Evolutionary conservation across 2,329 filamentous ascomycete species (phyloP).

Genomic region (Incumbomyces lentus): DNA sequence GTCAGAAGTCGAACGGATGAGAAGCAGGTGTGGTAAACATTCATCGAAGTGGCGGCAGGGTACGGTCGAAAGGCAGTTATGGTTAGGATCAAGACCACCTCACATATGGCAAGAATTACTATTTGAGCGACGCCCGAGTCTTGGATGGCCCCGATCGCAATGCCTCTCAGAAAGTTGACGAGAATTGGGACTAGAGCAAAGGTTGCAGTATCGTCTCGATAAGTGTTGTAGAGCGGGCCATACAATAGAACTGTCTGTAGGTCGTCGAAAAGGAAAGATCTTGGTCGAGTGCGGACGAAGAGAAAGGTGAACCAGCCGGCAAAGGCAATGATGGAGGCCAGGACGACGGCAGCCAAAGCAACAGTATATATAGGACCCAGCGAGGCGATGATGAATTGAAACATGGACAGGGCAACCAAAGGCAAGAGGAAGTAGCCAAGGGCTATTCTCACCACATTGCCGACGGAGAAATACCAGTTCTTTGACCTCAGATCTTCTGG

Average conservation of each 20-base stretch:
- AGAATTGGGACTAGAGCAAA: conserved; percentile 82
- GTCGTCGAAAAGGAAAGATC: conserved; percentile 85
- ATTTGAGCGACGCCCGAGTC: conserved; percentile 88
- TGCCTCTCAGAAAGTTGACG: conserved; percentile 72
- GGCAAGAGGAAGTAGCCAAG: conserved; percentile 91
- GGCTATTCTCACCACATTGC: conserved; percentile 71
- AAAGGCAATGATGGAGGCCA: conserved; percentile 63
- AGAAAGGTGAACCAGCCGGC: conserved; percentile 69
- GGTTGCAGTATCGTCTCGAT: conserved; percentile 81
- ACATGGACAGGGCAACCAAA: conserved; percentile 75
- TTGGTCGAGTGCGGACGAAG: conserved; percentile 69
- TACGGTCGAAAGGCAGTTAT: conserved; percentile 86
- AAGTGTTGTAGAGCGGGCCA: conserved; percentile 93
- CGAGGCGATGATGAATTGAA: conserved; percentile 70
- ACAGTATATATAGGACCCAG: conserved; percentile 61
- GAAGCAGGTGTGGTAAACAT: conserved; percentile 84
- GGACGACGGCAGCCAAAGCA: conserved; percentile 62
- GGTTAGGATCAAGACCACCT: conserved; percentile 80
- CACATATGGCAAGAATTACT: conserved; percentile 83
- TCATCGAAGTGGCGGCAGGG: conserved; percentile 89
- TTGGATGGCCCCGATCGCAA: conserved; percentile 87
- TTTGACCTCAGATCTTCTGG: conserved; percentile 85
- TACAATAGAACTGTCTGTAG: conserved; percentile 80
- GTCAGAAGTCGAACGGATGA: conserved; percentile 65
- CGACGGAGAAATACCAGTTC: conserved; percentile 77